Conservation (phyloP, 192 early-diverging fungal species). For the Mycoemilia scoparia region DNA sequence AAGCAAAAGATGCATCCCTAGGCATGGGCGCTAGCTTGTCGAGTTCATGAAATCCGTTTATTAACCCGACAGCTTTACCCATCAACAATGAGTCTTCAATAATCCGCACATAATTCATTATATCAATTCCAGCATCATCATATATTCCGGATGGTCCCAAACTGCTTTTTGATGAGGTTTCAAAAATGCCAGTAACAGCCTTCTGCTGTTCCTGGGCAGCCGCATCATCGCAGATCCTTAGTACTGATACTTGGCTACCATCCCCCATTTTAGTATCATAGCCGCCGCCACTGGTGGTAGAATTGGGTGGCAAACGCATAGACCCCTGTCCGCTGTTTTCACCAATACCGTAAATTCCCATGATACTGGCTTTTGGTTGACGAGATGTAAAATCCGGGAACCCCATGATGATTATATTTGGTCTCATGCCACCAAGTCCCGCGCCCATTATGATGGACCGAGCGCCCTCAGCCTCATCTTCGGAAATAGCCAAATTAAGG, state of each 20-base stretch:
- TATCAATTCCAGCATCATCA: too few species aligned
- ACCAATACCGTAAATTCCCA: too few species aligned
- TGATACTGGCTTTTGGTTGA: neutral
- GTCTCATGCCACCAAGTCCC: constrained; percentile 48
- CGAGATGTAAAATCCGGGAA: constrained; percentile 28
- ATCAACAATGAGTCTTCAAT: constrained; percentile 48
- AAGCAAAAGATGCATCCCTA: constrained; percentile 4
- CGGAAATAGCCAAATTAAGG: constrained; percentile 35
- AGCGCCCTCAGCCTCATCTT: constrained; percentile 28
- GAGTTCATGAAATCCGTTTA: constrained; percentile 38
- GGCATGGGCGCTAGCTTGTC: constrained; percentile 10
- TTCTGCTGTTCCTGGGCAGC: too few species aligned
- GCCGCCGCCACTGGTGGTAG: too few species aligned
- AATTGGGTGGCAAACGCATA: too few species aligned
- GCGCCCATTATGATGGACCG: constrained; percentile 39
- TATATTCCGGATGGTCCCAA: too few species aligned
- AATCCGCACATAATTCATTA: constrained; percentile 44
- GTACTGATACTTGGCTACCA: too few species aligned
- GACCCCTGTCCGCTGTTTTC: too few species aligned
- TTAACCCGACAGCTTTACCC: constrained; percentile 50
- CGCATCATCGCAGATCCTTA: too few species aligned
- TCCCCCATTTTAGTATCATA: too few species aligned
- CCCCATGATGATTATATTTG: constrained; percentile 47
- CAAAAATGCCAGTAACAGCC: too few species aligned
- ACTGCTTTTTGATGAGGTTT: too few species aligned